Evolutionary conservation across 305 asterid species (phyloP).

Genomic region (Ajuga reptans): DNA sequence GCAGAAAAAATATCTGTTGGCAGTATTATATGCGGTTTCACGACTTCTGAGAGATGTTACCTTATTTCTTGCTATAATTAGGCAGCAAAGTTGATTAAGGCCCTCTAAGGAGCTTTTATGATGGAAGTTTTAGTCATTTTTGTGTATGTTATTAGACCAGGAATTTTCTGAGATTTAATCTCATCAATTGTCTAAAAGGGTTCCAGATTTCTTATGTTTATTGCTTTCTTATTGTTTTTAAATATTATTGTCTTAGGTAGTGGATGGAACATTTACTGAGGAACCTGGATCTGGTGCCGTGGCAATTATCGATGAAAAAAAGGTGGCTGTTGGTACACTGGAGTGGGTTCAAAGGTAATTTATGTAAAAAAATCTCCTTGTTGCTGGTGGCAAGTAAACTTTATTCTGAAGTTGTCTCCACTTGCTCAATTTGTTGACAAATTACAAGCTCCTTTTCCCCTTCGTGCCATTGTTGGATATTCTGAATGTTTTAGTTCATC

Average conservation of each 20-base stretch:
- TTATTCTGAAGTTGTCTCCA: not conserved
- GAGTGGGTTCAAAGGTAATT: slow-evolving; percentile 90
- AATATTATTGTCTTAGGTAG: slow-evolving; percentile 44
- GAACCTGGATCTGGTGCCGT: slow-evolving; percentile 99
- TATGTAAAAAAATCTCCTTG: slow-evolving; percentile 14
- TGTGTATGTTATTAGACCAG: not conserved
- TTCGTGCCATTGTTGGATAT: not conserved
- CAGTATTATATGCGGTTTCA: not conserved
- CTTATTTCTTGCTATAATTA: slow-evolving; percentile 11
- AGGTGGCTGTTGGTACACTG: slow-evolving; percentile 78
- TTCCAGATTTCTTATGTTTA: not conserved
- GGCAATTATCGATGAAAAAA: slow-evolving; percentile 59
- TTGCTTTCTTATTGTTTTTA: too few relatives aligned
- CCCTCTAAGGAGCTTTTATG: not conserved
- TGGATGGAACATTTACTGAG: slow-evolving; percentile 79
- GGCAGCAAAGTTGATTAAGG: slow-evolving; percentile 4
- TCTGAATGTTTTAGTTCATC: not conserved
- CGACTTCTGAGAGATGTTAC: not conserved
- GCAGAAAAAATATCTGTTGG: not conserved
- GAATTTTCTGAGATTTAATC: slow-evolving; percentile 3
- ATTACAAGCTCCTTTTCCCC: slow-evolving; percentile 2
- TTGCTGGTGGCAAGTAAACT: slow-evolving; percentile 8
- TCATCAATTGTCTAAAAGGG: slow-evolving; percentile 2
- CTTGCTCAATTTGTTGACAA: not conserved
- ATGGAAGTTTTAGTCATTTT: slow-evolving; percentile 4